Percentiles rank a stretch among this genome's conserved stretches.
These are phyloP conservation scores for Psilocybe tampanensis DNA, from an alignment of 768 basidiomycete genomes.

Conservation along the genomic window DNA sequence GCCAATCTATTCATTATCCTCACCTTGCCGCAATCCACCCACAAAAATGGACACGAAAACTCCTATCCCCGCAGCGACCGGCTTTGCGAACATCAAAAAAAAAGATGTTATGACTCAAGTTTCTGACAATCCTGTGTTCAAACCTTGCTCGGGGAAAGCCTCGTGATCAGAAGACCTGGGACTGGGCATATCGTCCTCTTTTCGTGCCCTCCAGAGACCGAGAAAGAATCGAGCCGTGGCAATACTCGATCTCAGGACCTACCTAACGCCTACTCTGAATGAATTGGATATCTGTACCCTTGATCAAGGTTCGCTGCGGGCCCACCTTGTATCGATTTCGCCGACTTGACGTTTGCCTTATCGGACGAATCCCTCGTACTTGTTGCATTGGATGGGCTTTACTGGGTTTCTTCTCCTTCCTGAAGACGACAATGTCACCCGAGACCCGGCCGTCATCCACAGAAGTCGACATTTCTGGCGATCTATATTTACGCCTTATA, in stretches of 20 bases:
- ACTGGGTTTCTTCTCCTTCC: no score
- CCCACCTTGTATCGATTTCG: neutral
- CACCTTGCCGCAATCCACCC: neutral
- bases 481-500: neutral
- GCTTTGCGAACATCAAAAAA: neutral
- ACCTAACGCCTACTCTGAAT: neutral
- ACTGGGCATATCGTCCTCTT: neutral
- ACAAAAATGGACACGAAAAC: neutral
- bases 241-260: neutral
- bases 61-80: neutral
- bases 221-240: neutral
- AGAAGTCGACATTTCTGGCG: neutral
- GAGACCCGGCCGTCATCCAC: slow-evolving; percentile 4
- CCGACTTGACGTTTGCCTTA: neutral
- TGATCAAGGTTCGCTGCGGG: neutral
- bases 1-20: neutral
- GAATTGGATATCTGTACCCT: neutral
- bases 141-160: slow-evolving; percentile 15
- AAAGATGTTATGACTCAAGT: neutral
- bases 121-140: neutral
- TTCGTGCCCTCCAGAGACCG: neutral
- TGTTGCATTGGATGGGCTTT: neutral
- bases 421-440: neutral
- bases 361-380: neutral
- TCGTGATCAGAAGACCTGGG: slow-evolving; percentile 2